Evolutionary conservation across 1,284 basidiomycete species (phyloP).

Genomic region (Tilletia caries): DNA sequence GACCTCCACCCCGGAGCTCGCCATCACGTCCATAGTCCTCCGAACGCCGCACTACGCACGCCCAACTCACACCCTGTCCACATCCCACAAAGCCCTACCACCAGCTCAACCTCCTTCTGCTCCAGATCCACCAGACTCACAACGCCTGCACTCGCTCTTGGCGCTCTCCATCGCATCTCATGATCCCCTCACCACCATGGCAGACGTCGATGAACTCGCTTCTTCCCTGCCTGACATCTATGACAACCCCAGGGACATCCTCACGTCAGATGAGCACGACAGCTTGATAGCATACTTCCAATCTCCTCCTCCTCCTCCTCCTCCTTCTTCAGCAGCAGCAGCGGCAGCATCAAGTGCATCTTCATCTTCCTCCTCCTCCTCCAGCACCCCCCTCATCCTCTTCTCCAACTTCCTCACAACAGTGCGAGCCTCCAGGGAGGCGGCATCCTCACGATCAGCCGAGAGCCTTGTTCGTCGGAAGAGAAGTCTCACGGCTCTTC

Average conservation of each 20-base stretch:
- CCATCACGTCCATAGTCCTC: background rate
- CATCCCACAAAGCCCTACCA: background rate
- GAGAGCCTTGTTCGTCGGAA: background rate
- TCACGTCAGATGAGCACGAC: background rate
- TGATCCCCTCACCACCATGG: background rate
- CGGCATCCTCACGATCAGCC: background rate
- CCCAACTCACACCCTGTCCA: no score
- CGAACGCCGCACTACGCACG: background rate
- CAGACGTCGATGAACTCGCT: background rate
- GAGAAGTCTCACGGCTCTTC: background rate
- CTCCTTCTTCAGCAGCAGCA: no score
- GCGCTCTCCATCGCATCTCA: constrained; percentile 5
- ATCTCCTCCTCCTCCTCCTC: no score
- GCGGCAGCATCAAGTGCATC: background rate
- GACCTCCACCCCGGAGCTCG: background rate
- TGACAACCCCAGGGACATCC: background rate
- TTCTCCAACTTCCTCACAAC: constrained; percentile 1
- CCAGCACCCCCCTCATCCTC: background rate
- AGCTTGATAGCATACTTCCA: background rate
- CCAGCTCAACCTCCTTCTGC: background rate
- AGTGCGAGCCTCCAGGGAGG: background rate
- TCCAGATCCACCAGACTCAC: background rate
- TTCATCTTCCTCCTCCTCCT: no score
- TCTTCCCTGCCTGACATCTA: background rate
- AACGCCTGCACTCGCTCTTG: background rate